A percentile compares a stretch with the other conserved stretches of the same genome.
phyloP scores from a whole-genome alignment of 2,329 filamentous ascomycete species.

The Sphaerulina vaccinii region DNA sequence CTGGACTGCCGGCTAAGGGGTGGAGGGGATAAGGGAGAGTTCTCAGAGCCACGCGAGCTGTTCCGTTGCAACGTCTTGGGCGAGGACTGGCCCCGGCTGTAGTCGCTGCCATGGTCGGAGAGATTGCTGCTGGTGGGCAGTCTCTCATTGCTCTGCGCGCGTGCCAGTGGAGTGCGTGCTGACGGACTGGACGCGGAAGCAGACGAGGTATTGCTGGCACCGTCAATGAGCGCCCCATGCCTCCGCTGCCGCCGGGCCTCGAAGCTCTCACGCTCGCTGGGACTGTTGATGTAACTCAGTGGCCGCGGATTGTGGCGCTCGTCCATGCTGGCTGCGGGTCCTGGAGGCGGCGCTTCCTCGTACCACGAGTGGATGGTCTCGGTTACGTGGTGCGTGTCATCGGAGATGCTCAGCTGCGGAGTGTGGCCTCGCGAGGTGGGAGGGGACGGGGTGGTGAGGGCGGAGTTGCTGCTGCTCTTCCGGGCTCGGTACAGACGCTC shows the following conservation, averaged over 20 bases:
- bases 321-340: slow-evolving; percentile 19
- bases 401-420: slow-evolving; percentile 70
- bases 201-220: background rate
- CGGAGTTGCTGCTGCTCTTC: slow-evolving; percentile 15
- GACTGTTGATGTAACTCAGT: slow-evolving; percentile 69
- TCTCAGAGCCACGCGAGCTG: slow-evolving; percentile 39
- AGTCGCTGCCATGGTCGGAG: background rate
- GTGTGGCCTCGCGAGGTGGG: slow-evolving; percentile 42
- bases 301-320: slow-evolving; percentile 67
- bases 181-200: background rate
- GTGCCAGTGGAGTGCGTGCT: slow-evolving; percentile 12
- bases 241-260: slow-evolving; percentile 33
- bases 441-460: slow-evolving; percentile 51
- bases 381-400: slow-evolving; percentile 90
- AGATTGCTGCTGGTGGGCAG: slow-evolving; percentile 22
- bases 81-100: slow-evolving; percentile 2
- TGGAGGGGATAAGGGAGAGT: slow-evolving; percentile 39
- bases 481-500: slow-evolving; percentile 39
- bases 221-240: slow-evolving; percentile 28
- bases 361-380: slow-evolving; percentile 92
- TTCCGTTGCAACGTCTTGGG: slow-evolving; percentile 28
- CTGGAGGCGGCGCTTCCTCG: slow-evolving; percentile 44
- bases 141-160: slow-evolving; percentile 33
- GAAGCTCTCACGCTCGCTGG: slow-evolving; percentile 52
- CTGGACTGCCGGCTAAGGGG: slow-evolving; percentile 38